A percentile compares a stretch with the other conserved stretches of the same genome.
Evolutionary conservation across 768 basidiomycete species (phyloP).

Genomic region (Agaricus blazei): DNA sequence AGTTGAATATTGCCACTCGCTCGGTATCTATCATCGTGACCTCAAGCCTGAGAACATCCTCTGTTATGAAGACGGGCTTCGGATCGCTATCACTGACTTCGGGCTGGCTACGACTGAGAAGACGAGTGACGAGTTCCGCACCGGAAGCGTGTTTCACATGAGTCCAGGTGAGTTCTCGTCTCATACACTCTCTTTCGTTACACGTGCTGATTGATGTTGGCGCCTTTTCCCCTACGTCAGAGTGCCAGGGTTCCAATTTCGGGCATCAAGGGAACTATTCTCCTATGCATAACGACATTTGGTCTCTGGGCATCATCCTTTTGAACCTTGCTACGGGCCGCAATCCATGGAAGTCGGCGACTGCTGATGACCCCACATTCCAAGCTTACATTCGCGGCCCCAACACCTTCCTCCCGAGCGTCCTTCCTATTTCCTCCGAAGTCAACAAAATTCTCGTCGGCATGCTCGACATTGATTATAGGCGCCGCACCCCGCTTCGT

Average conservation of each 20-base stretch:
- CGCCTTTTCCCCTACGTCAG: constrained; percentile 31
- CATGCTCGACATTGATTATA: constrained; percentile 63
- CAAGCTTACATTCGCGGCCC: constrained; percentile 86
- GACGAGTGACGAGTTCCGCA: constrained; percentile 86
- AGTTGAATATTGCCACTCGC: constrained; percentile 89
- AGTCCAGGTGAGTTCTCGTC: constrained; percentile 65
- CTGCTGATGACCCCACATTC: constrained; percentile 83
- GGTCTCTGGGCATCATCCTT: constrained; percentile 96
- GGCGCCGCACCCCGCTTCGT: constrained; percentile 36
- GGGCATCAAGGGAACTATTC: constrained; percentile 75
- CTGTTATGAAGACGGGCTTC: constrained; percentile 77
- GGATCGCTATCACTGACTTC: constrained; percentile 91
- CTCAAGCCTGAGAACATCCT: constrained; percentile 97
- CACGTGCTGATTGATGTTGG: background rate
- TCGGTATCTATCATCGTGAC: constrained; percentile 96
- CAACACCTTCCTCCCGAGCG: constrained; percentile 74
- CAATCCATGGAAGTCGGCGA: constrained; percentile 98
- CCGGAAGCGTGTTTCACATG: constrained; percentile 96
- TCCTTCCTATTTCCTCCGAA: constrained; percentile 77
- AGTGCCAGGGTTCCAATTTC: constrained; percentile 86
- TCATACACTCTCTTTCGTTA: constrained; percentile 7
- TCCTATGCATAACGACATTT: constrained; percentile 89
- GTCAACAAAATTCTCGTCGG: constrained; percentile 73
- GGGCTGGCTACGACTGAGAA: constrained; percentile 90
- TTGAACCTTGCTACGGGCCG: constrained; percentile 96